Conservation (phyloP, 2,329 filamentous ascomycete species). For the Beauveria brongniartii region DNA sequence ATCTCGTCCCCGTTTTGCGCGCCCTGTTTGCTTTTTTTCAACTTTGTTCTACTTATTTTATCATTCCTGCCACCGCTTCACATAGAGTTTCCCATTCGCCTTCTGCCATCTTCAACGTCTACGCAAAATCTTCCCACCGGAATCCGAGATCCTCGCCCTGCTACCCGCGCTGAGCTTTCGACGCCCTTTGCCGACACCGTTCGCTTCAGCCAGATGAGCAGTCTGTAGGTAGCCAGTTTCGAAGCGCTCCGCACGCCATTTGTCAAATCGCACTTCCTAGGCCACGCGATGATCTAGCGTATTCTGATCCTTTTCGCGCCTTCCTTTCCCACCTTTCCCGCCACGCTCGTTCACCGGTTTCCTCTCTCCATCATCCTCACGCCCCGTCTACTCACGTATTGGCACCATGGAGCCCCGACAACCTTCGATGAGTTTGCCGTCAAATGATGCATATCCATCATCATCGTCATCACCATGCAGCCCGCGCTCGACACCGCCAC, state of each 20-base stretch:
- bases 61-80: too few relatives aligned
- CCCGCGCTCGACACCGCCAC: constrained; percentile 21
- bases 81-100: not conserved
- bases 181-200: not conserved
- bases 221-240: not conserved
- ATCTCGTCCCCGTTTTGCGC: constrained; percentile 7
- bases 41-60: constrained; percentile 12
- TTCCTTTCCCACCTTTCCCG: not conserved
- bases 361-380: not conserved
- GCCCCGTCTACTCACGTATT: not conserved
- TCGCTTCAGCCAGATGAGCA: not conserved
- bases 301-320: not conserved
- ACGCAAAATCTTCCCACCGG: not conserved
- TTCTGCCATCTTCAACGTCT: not conserved
- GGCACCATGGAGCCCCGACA: constrained; percentile 8
- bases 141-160: not conserved
- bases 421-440: not conserved
- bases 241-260: not conserved
- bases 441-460: constrained; percentile 17
- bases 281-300: constrained; percentile 12
- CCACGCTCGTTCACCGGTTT: not conserved
- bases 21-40: not conserved
- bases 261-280: not conserved
- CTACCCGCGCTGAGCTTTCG: too few relatives aligned
- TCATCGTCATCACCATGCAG: constrained; percentile 13